A percentile compares a stretch with the other conserved stretches of the same genome.
phyloP scores from a whole-genome alignment of 257 asterid genomes.

The Cordia subcordata region DNA sequence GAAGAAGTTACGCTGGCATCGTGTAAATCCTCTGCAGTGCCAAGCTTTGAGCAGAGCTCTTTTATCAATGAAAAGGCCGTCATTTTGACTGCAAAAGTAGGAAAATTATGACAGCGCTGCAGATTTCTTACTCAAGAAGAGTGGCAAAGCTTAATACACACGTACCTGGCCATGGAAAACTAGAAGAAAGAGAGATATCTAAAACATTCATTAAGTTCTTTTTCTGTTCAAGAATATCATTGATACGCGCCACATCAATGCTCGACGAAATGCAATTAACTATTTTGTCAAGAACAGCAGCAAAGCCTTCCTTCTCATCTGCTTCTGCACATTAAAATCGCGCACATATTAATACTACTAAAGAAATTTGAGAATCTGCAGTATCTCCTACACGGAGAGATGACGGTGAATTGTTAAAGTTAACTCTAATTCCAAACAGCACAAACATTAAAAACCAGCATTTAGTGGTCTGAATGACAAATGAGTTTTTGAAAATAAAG shows the following conservation, averaged over 20 bases:
- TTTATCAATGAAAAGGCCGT: conserved; percentile 59
- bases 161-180: conserved; percentile 78
- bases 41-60: conserved; percentile 64
- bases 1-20: conserved; percentile 36
- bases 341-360: conserved; percentile 15
- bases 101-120: conserved; percentile 12
- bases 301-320: conserved; percentile 52
- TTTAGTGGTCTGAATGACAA: too few relatives aligned
- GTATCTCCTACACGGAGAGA: too few relatives aligned
- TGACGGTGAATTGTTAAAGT: too few relatives aligned
- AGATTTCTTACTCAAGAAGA: conserved; percentile 5
- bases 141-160: neutral
- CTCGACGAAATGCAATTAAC: conserved; percentile 64
- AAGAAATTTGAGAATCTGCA: neutral
- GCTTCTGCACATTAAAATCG: conserved; percentile 44
- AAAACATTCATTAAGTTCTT: conserved; percentile 52
- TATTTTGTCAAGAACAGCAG: conserved; percentile 56
- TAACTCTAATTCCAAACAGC: too few relatives aligned
- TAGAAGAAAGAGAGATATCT: conserved; percentile 59
- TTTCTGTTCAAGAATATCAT: conserved; percentile 69
- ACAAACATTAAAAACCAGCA: too few relatives aligned
- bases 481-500: too few relatives aligned
- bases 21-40: conserved; percentile 21
- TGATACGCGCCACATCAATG: conserved; percentile 58
- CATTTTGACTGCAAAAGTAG: conserved; percentile 58